A percentile compares a stretch with the other conserved stretches of the same genome.
These are phyloP conservation scores for Astraeus odoratus DNA, from an alignment of 768 basidiomycete species.

Conservation along the genomic window DNA sequence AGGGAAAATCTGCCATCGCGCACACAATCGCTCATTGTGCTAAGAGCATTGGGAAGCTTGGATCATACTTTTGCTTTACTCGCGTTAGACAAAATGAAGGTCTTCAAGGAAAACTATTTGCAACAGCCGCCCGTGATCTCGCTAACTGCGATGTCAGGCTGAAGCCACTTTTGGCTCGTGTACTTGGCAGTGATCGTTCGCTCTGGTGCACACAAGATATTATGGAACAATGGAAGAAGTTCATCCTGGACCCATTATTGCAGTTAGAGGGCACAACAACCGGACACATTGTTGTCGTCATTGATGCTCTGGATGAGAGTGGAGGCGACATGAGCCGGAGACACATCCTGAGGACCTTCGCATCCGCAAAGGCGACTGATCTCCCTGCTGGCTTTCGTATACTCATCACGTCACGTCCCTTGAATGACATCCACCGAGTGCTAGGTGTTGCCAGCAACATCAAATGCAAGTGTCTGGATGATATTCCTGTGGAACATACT, in stretches of 20 bases:
- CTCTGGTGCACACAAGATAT: neutral
- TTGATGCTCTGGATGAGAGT: constrained; percentile 20
- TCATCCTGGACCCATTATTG: constrained; percentile 10
- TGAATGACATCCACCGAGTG: neutral
- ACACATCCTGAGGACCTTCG: neutral
- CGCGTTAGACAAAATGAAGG: neutral
- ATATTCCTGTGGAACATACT: neutral
- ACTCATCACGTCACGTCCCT: neutral
- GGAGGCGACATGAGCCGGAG: neutral
- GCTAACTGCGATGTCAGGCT: constrained; percentile 11
- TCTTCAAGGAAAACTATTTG: constrained; percentile 4
- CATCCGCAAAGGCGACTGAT: neutral
- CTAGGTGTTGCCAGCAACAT: neutral
- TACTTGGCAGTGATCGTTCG: neutral
- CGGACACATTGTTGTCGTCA: constrained; percentile 18
- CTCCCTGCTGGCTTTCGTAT: neutral
- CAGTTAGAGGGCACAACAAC: neutral
- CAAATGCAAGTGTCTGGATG: neutral
- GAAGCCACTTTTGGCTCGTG: neutral
- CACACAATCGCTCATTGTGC: constrained; percentile 9
- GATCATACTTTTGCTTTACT: constrained; percentile 16
- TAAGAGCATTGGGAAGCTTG: constrained; percentile 9
- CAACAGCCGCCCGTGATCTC: constrained; percentile 6
- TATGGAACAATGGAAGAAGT: constrained; percentile 10
- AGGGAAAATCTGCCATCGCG: constrained; percentile 2